Conservation (phyloP, 768 basidiomycete genomes). For the Gelatoporia subvermispora region DNA sequence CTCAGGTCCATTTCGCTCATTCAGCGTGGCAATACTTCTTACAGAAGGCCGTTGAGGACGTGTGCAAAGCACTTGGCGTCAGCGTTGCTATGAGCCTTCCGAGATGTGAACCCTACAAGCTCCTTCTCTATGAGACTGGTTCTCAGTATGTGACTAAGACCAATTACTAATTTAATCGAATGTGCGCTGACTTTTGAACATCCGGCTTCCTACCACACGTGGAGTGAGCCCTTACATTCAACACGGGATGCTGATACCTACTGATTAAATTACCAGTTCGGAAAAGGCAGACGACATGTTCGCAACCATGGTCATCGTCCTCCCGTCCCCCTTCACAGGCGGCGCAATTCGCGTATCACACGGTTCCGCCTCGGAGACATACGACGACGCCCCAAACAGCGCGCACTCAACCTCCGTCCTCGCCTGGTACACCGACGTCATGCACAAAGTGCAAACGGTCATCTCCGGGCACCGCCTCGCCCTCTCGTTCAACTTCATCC, state of each 20-base stretch:
- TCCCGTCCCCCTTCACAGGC: conserved; percentile 43
- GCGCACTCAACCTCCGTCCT: conserved; percentile 32
- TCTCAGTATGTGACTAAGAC: conserved; percentile 36
- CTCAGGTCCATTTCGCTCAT: conserved; percentile 35
- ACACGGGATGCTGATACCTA: too few species aligned
- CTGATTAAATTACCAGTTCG: conserved; percentile 29
- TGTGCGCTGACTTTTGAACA: not conserved
- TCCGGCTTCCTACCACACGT: conserved; percentile 39
- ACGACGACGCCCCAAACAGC: conserved; percentile 33
- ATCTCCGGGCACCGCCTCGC: conserved; percentile 47
- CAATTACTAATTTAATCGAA: conserved; percentile 1
- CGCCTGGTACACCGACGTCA: conserved; percentile 51
- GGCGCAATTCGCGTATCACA: conserved; percentile 43
- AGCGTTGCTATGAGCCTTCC: conserved; percentile 22
- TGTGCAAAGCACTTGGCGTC: conserved; percentile 36
- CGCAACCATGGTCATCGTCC: conserved; percentile 43
- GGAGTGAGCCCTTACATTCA: conserved; percentile 35
- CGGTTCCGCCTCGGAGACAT: conserved; percentile 24
- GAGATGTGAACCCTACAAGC: conserved; percentile 39
- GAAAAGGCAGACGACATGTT: conserved; percentile 47
- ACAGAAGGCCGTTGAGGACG: conserved; percentile 21
- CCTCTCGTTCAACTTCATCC: conserved; percentile 47
- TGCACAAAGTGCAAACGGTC: conserved; percentile 45
- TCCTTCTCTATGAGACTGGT: conserved; percentile 43
- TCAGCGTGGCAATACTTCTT: conserved; percentile 36